phyloP scores from a whole-genome alignment of 106 monocot species.

The Agapanthus africanus region DNA sequence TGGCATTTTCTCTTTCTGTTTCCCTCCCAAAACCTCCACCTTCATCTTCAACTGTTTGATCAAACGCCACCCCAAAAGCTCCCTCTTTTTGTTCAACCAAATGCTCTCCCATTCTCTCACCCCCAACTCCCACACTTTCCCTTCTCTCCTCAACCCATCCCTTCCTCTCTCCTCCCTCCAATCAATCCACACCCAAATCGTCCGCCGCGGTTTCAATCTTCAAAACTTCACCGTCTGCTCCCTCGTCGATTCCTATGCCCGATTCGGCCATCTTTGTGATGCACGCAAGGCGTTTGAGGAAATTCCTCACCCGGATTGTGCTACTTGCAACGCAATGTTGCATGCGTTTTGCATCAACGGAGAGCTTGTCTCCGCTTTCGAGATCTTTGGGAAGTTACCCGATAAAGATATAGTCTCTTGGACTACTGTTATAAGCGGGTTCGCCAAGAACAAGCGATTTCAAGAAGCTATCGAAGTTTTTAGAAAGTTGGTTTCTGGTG shows the following conservation, averaged over 20 bases:
- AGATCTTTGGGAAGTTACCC: constrained; percentile 21
- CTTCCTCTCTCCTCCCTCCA: constrained; percentile 6
- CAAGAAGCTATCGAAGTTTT: constrained; percentile 29
- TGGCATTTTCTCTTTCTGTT: constrained; percentile 20
- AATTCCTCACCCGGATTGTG: constrained; percentile 30
- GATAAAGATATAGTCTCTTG: constrained; percentile 38
- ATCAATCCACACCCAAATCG: constrained; percentile 24
- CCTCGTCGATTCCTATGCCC: constrained; percentile 29
- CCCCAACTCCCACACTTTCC: constrained; percentile 52
- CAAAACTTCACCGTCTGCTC: constrained; percentile 37
- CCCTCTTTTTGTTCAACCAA: constrained; percentile 36
- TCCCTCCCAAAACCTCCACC: background rate
- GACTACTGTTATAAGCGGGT: constrained; percentile 49
- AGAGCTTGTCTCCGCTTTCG: constrained; percentile 16
- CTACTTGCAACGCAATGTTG: constrained; percentile 42
- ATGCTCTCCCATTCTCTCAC: constrained; percentile 25
- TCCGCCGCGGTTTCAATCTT: constrained; percentile 22
- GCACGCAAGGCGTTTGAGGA: constrained; percentile 45
- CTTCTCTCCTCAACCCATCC: constrained; percentile 39
- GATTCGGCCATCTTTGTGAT: constrained; percentile 6
- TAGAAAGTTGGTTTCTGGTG: constrained; percentile 12
- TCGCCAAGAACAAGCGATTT: constrained; percentile 17
- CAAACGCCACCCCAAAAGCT: constrained; percentile 10
- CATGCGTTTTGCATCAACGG: constrained; percentile 28
- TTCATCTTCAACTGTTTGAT: constrained; percentile 58